phyloP scores from a whole-genome alignment of 1,139 yeast genomes.

The Saccharomyces uvarum region DNA sequence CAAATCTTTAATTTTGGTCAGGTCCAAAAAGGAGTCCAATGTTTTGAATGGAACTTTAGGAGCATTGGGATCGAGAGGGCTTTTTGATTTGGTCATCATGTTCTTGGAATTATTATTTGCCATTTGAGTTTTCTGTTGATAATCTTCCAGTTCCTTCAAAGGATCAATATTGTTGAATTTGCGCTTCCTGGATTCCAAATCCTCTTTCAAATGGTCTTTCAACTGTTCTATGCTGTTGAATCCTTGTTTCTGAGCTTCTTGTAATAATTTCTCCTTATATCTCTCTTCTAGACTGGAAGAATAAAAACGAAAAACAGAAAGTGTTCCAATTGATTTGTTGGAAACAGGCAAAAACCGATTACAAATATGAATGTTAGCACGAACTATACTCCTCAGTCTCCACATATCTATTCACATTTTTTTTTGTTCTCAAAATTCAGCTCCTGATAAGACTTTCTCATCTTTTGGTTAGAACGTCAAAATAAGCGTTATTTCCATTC shows the following conservation, averaged over 20 bases:
- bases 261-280: conserved; percentile 40
- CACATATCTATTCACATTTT: background rate
- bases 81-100: conserved; percentile 30
- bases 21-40: conserved; percentile 60
- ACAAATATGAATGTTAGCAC: background rate
- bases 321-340: conserved; percentile 7
- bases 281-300: conserved; percentile 17
- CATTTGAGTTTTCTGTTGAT: conserved; percentile 28
- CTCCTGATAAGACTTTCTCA: background rate
- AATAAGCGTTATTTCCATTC: conserved; percentile 1
- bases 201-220: conserved; percentile 53
- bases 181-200: conserved; percentile 49
- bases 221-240: conserved; percentile 50
- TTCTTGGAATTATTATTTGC: background rate
- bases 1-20: conserved; percentile 53
- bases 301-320: conserved; percentile 1
- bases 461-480: background rate
- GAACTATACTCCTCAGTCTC: background rate
- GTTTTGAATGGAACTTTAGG: conserved; percentile 60
- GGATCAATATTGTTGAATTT: conserved; percentile 63
- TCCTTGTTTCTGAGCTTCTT: conserved; percentile 41
- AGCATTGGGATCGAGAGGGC: conserved; percentile 41
- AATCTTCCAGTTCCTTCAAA: conserved; percentile 54
- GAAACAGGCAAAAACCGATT: background rate
- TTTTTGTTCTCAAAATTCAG: background rate